Base-by-base conservation (phyloP, 2,329 filamentous ascomycete species). In the Colletotrichum chlorophyti region DNA sequence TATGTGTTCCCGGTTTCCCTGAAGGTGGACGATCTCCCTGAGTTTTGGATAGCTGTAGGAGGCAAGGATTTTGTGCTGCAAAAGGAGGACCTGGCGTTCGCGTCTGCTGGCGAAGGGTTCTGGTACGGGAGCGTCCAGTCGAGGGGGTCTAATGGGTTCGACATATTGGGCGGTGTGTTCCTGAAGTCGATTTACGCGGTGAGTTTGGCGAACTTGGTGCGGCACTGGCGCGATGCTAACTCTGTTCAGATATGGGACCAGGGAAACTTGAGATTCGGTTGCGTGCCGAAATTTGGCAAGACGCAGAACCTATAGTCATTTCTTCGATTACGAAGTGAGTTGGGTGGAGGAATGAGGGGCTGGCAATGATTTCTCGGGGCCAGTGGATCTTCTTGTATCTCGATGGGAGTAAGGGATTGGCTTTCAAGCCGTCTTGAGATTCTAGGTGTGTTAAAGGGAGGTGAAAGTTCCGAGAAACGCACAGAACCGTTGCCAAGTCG, bases 31-130 rank as follows among this genome's bases (percentile, higher is more conserved):
- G 51, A 60, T 17, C 21, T 82, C 38, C 81, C 81, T 6, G 79
- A 83, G 63, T 70, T 83, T 45, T 69, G 75, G 54, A 73, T 90
- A 12, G 81, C 83, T 19, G 79, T 88, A 24, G 86, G 85, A 27
- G 79, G 81, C 58, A 81, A 79, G 63, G 77, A 83, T 26, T 60
- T 50, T 40, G 45, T 35, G 14, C 49, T 60, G 31, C 57, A 60
- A 23, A 57, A 57, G 38, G 57, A 60, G 26, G 51, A 57, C 21
- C 17, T 60, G 21, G 52, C 45, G 38, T 60, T 60, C 9, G 57
- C 57, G 14, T 43, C 52, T 19, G 57, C 51, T 8, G 38, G 45
- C 11, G 38, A 57, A 1, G 57, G 57, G 5, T 57, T 49, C 12
- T 60, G 57, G 57, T 60, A 60, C 19, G 57, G 57, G 15, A 37